Base-by-base conservation (phyloP, 2,329 filamentous ascomycete species). In the Talaromyces funiculosus region DNA sequence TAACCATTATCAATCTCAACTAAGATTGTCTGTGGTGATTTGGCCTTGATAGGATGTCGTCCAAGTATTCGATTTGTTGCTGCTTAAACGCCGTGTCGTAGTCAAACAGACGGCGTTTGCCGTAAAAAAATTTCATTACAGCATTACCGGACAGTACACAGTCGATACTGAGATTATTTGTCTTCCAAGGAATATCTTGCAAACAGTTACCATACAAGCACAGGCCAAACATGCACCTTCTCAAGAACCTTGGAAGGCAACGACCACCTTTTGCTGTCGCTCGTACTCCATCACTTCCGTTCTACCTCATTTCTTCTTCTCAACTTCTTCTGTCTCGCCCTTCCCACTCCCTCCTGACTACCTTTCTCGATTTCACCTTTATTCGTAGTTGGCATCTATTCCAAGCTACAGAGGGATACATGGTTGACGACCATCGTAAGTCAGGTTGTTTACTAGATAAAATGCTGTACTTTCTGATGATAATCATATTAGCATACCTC, bases 401-500 rank as follows among this genome's bases (percentile, higher is more conserved):
- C 3, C 26, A 35, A n/a, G n/a, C 29, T 35, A 22, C 18, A 35
- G 26, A 35, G 14, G 26, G 7, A 18, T 33, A 20, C 2, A 51
- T 51, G 47, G n/a, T 29, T 35, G 16, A 51, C 10, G 10, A 7
- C 20, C 47, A 33, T 35, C 47, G 47, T 35, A 33, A 35, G 47
- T 51, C 4, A 2, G 10, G 3, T 22, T 9, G 24, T 9, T 47
- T 12, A 8, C 4, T 33, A 7, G 26, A 22, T 22, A 14, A 35
- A 33, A 12, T 18, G 35, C n/a, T 8, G 1, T 2, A 9, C n/a
- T 22, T 9, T 9, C 47, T 51, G n/a, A 51, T 10, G 2, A 22
- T 47, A 29, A 4, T 51, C n/a, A 35, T 33, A 51, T 20, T 24
- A 63, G 62, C 62, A 31, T 63, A 63, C n/a, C 47, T 40, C 6